phyloP scores from a whole-genome alignment of 768 basidiomycete species.

The Amanita inopinata region DNA sequence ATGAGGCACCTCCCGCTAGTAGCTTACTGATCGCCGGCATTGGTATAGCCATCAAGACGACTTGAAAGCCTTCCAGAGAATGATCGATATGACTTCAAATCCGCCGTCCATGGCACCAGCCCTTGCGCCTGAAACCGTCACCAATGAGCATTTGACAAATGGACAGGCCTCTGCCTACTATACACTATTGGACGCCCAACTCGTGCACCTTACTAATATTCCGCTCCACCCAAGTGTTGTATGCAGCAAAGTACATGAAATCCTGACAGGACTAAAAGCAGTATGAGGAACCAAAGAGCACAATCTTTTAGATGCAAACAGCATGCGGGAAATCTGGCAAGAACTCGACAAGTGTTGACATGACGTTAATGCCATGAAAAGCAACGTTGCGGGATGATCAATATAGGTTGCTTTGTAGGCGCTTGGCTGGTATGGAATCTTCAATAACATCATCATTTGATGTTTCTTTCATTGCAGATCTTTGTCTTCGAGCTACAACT shows the following conservation, averaged over 20 bases:
- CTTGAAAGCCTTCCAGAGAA: slow-evolving; percentile 56
- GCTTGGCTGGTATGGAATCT: slow-evolving; percentile 65
- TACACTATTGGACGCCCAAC: slow-evolving; percentile 15
- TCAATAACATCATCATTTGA: slow-evolving; percentile 6
- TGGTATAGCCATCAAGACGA: slow-evolving; percentile 60
- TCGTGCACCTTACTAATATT: slow-evolving; percentile 47
- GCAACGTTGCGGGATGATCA: slow-evolving; percentile 23
- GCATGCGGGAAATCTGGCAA: slow-evolving; percentile 74
- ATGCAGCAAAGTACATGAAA: slow-evolving; percentile 69
- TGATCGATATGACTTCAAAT: slow-evolving; percentile 19
- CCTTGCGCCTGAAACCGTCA: not conserved
- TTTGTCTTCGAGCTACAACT: slow-evolving; percentile 70
- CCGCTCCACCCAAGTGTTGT: slow-evolving; percentile 69
- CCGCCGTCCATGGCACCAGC: not conserved
- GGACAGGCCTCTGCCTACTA: not conserved
- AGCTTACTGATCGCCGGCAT: slow-evolving; percentile 1
- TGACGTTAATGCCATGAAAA: slow-evolving; percentile 62
- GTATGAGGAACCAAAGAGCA: slow-evolving; percentile 43
- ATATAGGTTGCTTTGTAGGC: slow-evolving; percentile 57
- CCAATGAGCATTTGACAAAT: not conserved
- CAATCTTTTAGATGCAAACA: slow-evolving; percentile 47
- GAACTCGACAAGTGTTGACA: slow-evolving; percentile 76
- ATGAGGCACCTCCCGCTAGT: slow-evolving; percentile 7
- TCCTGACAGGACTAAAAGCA: slow-evolving; percentile 73
- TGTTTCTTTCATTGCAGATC: slow-evolving; percentile 36